These are phyloP conservation scores for Spathaspora passalidarum DNA, from an alignment of 805 yeast species.

Conservation along the genomic window DNA sequence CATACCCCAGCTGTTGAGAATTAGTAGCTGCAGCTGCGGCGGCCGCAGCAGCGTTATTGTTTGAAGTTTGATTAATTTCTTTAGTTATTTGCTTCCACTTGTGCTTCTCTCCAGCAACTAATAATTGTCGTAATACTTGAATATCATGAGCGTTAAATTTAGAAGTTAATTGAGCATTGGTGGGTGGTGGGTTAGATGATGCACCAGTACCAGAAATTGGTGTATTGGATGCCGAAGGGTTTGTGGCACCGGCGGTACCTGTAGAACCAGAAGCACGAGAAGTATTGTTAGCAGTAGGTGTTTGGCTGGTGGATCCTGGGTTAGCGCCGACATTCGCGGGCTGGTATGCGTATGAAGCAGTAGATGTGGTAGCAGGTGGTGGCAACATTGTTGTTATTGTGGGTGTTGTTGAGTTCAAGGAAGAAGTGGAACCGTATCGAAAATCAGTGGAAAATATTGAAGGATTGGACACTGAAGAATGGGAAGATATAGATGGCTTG, in stretches of 20 bases:
- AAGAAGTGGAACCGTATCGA: not conserved
- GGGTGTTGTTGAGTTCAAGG: not conserved
- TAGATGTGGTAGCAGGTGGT: conserved; percentile 2
- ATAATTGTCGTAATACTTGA: conserved; percentile 43
- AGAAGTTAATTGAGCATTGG: conserved; percentile 9
- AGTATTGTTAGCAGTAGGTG: not conserved
- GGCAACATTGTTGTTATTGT: conserved; percentile 2
- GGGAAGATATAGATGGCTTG: not conserved
- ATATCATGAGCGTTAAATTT: conserved; percentile 44
- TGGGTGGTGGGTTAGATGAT: conserved; percentile 7
- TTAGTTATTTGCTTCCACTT: conserved; percentile 60
- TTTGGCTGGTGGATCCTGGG: not conserved
- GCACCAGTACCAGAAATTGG: conserved; percentile 9
- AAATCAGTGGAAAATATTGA: conserved; percentile 1
- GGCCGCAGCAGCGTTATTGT: conserved; percentile 6
- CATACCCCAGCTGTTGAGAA: not conserved
- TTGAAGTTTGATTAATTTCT: conserved; percentile 20
- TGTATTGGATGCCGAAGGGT: not conserved
- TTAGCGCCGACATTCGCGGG: not conserved
- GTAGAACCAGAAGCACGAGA: conserved; percentile 11
- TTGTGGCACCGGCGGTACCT: conserved; percentile 3
- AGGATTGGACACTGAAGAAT: not conserved
- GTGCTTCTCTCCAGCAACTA: conserved; percentile 51
- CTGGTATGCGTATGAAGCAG: not conserved
- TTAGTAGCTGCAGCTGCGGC: conserved; percentile 1